Evolutionary conservation across 2,329 filamentous ascomycete species (phyloP), one percentile per base, ranked within the genome.

Genomic region (Phialocephala sp.): DNA sequence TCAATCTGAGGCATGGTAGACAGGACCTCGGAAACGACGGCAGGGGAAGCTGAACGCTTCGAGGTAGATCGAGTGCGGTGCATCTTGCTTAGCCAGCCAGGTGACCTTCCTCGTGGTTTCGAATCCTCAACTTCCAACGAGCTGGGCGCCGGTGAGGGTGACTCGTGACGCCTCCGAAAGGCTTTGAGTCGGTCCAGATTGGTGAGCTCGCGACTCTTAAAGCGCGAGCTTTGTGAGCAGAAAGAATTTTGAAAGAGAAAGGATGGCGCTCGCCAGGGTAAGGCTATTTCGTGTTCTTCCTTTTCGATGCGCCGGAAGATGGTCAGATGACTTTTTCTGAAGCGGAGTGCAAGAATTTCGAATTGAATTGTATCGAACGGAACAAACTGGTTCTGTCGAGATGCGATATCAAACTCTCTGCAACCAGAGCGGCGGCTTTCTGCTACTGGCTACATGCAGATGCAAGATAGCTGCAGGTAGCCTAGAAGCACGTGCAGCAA

Each of bases 121-220:
- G 60, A 22, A 11, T 67, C 65, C 65, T 68, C 69, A 11, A 22
- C 41, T 20, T 56, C 54, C 5, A 55, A 41, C 35, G 63, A 66
- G 56, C 18, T 60, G 27, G 67, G 55, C 32, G 69, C 50, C 22
- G 67, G 57, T 22, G 70, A 66, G 9, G 70, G 69, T 54, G 71
- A 71, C 68, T 73, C 69, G 63, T 69, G 71, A 52, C 70, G 73
- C 68, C 73, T 70, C 45, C 71, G 69, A 63, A 75, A 75, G 60
- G 71, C 74, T 47, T 73, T 72, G 67, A 76, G 45, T 66, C 73
- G 70, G 57, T 76, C 72, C 71, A 76, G 72, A 20, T 69, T 72
- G 63, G 56, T 64, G 57, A 59, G 61, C 61, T 63, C 60, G 71
- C 61, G 45, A 65, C 62, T 64, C 22, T 62, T 8, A 45, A 58